These are phyloP conservation scores for Castanospermum australe DNA, from an alignment of 306 rosid genomes.

Conservation along the genomic window DNA sequence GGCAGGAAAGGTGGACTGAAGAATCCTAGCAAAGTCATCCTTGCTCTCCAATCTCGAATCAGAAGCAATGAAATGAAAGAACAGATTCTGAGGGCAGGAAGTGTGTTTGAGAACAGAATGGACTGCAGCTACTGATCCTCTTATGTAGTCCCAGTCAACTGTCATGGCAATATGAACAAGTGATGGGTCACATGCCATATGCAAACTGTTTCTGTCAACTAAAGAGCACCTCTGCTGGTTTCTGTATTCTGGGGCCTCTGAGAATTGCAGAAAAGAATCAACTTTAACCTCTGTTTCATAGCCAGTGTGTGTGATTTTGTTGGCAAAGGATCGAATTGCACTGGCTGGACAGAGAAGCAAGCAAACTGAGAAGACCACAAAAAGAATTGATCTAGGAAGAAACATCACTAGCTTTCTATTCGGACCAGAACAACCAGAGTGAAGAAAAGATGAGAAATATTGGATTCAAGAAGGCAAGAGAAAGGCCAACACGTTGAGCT, in stretches of 20 bases:
- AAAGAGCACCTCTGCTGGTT: slow-evolving; percentile 50
- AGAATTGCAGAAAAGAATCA: slow-evolving; percentile 33
- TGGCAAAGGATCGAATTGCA: slow-evolving; percentile 50
- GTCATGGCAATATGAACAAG: slow-evolving; percentile 84
- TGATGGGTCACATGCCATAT: slow-evolving; percentile 45
- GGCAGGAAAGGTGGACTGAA: slow-evolving; percentile 58
- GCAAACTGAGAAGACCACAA: slow-evolving; percentile 9
- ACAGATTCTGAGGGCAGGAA: slow-evolving; percentile 74
- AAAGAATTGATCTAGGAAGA: slow-evolving; percentile 21
- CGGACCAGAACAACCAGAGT: not conserved
- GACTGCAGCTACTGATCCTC: slow-evolving; percentile 83
- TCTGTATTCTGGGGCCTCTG: slow-evolving; percentile 67
- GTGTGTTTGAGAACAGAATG: slow-evolving; percentile 77
- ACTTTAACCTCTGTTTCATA: slow-evolving; percentile 20
- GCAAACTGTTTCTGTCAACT: not conserved
- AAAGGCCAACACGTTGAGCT: not conserved
- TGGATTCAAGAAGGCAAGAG: not conserved
- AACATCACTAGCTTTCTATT: slow-evolving; percentile 28
- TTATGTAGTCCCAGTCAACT: slow-evolving; percentile 66
- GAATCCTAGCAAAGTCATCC: slow-evolving; percentile 36
- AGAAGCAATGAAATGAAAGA: slow-evolving; percentile 83
- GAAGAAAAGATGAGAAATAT: not conserved
- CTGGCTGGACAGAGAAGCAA: slow-evolving; percentile 24
- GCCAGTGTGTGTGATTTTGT: slow-evolving; percentile 7
- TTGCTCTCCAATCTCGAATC: slow-evolving; percentile 44